phyloP scores from a whole-genome alignment of 208 protist genomes.

The Trypanosoma cruzi region DNA sequence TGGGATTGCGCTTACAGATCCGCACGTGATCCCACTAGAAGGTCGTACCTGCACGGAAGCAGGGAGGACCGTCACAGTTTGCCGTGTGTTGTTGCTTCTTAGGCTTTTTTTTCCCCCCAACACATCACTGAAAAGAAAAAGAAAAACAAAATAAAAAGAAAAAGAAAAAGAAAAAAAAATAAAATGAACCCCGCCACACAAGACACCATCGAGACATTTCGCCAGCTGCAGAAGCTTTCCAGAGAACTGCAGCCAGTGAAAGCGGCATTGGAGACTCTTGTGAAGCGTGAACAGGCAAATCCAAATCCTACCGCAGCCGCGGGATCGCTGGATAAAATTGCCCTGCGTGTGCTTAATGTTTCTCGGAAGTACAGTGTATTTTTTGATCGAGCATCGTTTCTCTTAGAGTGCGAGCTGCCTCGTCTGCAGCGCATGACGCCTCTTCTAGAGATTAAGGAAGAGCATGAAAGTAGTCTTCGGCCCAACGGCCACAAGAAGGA shows the following conservation, averaged over 20 bases:
- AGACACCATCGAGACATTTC: slow-evolving; percentile 63
- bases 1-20: not conserved
- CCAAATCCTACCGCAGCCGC: slow-evolving; percentile 52
- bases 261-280: slow-evolving; percentile 53
- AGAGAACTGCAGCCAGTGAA: slow-evolving; percentile 84
- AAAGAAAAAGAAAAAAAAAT: not conserved
- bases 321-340: slow-evolving; percentile 73
- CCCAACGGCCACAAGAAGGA: not conserved
- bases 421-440: slow-evolving; percentile 47
- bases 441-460: slow-evolving; percentile 26
- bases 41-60: not conserved
- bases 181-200: slow-evolving; percentile 43
- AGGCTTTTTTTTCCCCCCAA: not conserved
- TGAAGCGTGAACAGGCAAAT: slow-evolving; percentile 63
- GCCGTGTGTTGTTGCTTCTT: not conserved
- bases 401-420: slow-evolving; percentile 49
- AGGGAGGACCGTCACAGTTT: not conserved
- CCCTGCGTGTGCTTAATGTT: slow-evolving; percentile 52
- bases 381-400: slow-evolving; percentile 33
- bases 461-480: not conserved
- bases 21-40: not conserved
- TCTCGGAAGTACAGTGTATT: slow-evolving; percentile 52
- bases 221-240: slow-evolving; percentile 73
- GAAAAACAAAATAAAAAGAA: slow-evolving; percentile 8
- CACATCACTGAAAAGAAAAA: not conserved